Base-by-base conservation (phyloP, 2,329 filamentous ascomycete genomes). In the Xylaria sp. region DNA sequence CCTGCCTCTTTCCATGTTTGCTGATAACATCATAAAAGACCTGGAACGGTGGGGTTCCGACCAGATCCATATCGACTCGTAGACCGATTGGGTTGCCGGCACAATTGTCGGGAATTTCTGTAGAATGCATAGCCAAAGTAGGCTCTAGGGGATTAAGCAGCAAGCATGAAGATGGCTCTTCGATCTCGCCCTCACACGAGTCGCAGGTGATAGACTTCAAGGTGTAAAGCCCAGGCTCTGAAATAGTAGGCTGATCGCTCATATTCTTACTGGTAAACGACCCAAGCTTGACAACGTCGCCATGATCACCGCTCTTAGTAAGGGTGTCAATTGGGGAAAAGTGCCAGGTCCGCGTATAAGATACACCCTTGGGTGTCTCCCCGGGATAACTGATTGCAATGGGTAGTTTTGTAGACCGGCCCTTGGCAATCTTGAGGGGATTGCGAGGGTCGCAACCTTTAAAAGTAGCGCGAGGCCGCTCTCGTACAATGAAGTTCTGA, bases 141-240 rank as follows among this genome's bases (percentile, higher is more conserved):
- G 96, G 96, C 80, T 97, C 91, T 0, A 96, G 90, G 5, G 96
- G 96, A 72, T 98, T 99, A 72, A 97, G 86, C 62, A 99, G 83
- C 66, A 97, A 85, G 78, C 95, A 98, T n/a, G 94, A 96, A 2
- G 95, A 93, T 32, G 96, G 96, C 78, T 99, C 96, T 71, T 95
- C 86, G 4, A 99, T 90, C 73, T 98, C 94, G 53, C 96, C 96
- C 39, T 89, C 85, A 76, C 96, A 99, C 68, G 89, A 91, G 28
- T 92, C 90, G 64, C 93, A 97, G 1, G 90, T 89, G 8, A 98
- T 88, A 15, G 92, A 89, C 71, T 89, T 91, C 66, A 99, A 81
- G 0, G 91, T 95, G 81, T 99, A 99, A 30, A 97, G 86, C 56
- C 97, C 96, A 32, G 93, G 89, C 39, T 91, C 88, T 30, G 88